Evolutionary conservation across 2,329 filamentous ascomycete genomes (phyloP), one percentile per base, ranked within the genome.

Genomic region (Coleophoma eucalyptorum): DNA sequence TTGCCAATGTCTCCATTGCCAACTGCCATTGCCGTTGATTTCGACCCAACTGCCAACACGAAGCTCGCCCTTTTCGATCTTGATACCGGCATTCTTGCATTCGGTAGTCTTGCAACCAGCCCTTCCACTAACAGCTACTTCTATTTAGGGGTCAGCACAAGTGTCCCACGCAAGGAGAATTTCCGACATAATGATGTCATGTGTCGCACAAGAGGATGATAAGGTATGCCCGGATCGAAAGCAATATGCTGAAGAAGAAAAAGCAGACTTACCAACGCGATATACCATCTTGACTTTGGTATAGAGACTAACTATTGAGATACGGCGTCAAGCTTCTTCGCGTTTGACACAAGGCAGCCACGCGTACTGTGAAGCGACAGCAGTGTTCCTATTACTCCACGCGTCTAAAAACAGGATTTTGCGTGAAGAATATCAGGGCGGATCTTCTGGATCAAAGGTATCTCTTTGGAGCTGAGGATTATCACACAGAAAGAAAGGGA

Each of bases 1-100:
- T 64, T 77, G 95, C 93, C 93, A 97, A 67, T 97, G 93, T 65
- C 86, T 87, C 84, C 87, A 97, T 51, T 74, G 69, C 82, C 84
- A 96, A 62, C 77, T 78, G 40, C 81, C 80, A 62, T 84, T 77
- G 0, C 74, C 62, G 1, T 72, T 47, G 57, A 86, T 79, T 8
- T 79, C 79, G 55, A 96, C 79, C 76, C 86, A 89, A 19, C 78
- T 79, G 40, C 89, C 93, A 48, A 91, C 80, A 50, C 93, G 87
- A 3, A 96, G 72, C 57, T 90, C 83, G 50, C 86, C 90, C 72
- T 96, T 96, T 21, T 63, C 58, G 63, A 96, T 90, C 71, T 96
- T 96, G 62, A 78, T 65, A 1, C 65, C 74, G 2, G 71, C 72
- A 2, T 87, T 77, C 69, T 91, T 91, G 77, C 93, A 97, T 55